Percentiles rank a stretch among this genome's conserved stretches.
These are phyloP conservation scores for Leishmania guyanensis DNA, from an alignment of 208 protist genomes.

Conservation along the genomic window DNA sequence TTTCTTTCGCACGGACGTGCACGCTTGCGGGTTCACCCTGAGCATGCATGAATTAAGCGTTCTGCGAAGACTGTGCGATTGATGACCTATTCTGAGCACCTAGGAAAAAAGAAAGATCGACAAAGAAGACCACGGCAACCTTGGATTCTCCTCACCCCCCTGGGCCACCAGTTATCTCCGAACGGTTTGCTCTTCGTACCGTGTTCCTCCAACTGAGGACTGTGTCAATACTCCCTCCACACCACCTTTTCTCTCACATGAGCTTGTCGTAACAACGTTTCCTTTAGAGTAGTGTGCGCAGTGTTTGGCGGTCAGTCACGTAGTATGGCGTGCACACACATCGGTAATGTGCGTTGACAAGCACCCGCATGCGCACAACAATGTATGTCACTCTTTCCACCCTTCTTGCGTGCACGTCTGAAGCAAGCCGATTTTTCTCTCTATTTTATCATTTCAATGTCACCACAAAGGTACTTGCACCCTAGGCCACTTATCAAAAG, in stretches of 20 bases:
- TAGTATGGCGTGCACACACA: neutral
- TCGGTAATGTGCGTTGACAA: neutral
- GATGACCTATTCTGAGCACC: neutral
- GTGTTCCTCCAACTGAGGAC: neutral
- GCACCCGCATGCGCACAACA: neutral
- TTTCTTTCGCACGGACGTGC: neutral
- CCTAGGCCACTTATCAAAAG: neutral
- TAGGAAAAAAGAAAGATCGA: neutral
- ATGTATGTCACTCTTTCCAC: conserved; percentile 1
- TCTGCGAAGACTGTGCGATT: neutral
- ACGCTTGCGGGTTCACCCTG: neutral
- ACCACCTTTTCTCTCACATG: neutral
- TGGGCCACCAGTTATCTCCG: neutral
- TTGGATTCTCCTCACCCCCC: neutral
- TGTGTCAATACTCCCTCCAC: neutral
- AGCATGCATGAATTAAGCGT: neutral
- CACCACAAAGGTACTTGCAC: neutral
- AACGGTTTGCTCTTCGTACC: neutral
- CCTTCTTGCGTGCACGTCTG: neutral
- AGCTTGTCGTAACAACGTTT: neutral
- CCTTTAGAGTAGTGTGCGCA: neutral
- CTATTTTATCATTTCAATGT: neutral
- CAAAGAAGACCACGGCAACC: neutral
- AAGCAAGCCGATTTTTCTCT: neutral
- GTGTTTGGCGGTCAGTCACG: neutral